Evolutionary conservation across 2,329 filamentous ascomycete genomes (phyloP).

Genomic region (Cadophora gregata): DNA sequence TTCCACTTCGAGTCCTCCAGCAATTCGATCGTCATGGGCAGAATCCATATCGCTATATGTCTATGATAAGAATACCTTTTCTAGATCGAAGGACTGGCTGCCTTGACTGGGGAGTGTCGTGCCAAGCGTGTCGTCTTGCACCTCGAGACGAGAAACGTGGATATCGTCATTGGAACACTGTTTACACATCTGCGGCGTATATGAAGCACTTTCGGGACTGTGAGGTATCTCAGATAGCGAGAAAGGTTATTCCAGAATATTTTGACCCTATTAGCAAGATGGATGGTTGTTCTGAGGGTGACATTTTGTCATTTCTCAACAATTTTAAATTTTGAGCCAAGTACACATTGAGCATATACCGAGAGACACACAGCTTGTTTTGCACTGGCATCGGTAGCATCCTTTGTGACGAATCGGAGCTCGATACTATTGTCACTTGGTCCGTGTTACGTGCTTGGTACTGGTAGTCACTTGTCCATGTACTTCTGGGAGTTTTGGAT

Average conservation of each 20-base stretch:
- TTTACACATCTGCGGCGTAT: constrained; percentile 27
- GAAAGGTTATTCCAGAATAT: constrained; percentile 14
- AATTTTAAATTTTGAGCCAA: too few species aligned
- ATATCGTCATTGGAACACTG: constrained; percentile 24
- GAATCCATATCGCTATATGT: constrained; percentile 31
- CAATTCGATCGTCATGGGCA: constrained; percentile 17
- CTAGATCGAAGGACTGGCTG: constrained; percentile 26
- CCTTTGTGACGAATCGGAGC: too few species aligned
- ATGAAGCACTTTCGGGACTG: constrained; percentile 29
- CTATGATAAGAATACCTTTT: constrained; percentile 28
- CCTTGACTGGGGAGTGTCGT: constrained; percentile 29
- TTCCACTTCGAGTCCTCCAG: background rate
- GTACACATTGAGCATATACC: too few species aligned
- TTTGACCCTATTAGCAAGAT: too few species aligned
- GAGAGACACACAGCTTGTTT: too few species aligned
- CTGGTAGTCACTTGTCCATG: too few species aligned
- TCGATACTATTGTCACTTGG: too few species aligned
- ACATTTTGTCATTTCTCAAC: too few species aligned
- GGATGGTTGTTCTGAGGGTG: too few species aligned
- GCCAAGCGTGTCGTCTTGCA: constrained; percentile 30
- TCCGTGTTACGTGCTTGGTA: too few species aligned
- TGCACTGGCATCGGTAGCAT: too few species aligned
- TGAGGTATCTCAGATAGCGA: constrained; percentile 24
- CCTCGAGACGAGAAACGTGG: constrained; percentile 23
- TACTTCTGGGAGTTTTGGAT: too few species aligned